Percentiles rank a stretch among this genome's conserved stretches.
Evolutionary conservation across 2,329 filamentous ascomycete genomes (phyloP).

Genomic region (Blumeria graminis): DNA sequence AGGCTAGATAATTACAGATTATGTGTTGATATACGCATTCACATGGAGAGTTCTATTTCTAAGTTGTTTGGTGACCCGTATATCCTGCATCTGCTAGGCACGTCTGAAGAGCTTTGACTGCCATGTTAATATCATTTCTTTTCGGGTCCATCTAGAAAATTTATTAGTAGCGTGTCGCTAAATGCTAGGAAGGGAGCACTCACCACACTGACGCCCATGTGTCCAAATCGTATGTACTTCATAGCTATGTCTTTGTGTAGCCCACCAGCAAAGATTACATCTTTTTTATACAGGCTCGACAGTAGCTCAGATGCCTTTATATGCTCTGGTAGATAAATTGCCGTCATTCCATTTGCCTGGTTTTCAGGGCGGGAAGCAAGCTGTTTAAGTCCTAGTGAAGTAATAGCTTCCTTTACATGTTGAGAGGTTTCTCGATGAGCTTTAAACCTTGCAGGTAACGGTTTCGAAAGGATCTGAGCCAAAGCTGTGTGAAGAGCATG

Average conservation of each 20-base stretch:
- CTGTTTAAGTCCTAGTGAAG: conserved; percentile 65
- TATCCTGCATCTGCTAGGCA: conserved; percentile 52
- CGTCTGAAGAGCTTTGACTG: conserved; percentile 52
- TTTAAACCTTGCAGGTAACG: conserved; percentile 62
- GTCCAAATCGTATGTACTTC: conserved; percentile 86
- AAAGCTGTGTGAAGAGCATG: conserved; percentile 80
- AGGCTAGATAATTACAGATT: no score
- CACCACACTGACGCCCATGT: conserved; percentile 86
- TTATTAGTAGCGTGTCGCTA: conserved; percentile 3
- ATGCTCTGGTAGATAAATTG: conserved; percentile 77
- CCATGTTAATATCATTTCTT: conserved; percentile 62
- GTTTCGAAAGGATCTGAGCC: conserved; percentile 58
- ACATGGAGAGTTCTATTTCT: no score
- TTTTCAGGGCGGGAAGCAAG: conserved; percentile 66
- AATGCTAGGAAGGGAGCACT: conserved; percentile 15
- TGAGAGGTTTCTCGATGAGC: conserved; percentile 58
- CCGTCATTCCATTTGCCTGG: conserved; percentile 94
- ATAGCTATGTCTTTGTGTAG: conserved; percentile 87
- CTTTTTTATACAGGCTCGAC: conserved; percentile 62
- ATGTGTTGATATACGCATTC: no score
- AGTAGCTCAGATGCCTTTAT: conserved; percentile 62
- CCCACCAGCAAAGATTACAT: conserved; percentile 83
- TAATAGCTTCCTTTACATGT: conserved; percentile 63
- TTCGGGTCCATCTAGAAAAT: conserved; percentile 40
- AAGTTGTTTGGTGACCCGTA: conserved; percentile 7